Evolutionary conservation across 257 asterid species (phyloP).

Genomic region (Fraxinus quadrangulata): DNA sequence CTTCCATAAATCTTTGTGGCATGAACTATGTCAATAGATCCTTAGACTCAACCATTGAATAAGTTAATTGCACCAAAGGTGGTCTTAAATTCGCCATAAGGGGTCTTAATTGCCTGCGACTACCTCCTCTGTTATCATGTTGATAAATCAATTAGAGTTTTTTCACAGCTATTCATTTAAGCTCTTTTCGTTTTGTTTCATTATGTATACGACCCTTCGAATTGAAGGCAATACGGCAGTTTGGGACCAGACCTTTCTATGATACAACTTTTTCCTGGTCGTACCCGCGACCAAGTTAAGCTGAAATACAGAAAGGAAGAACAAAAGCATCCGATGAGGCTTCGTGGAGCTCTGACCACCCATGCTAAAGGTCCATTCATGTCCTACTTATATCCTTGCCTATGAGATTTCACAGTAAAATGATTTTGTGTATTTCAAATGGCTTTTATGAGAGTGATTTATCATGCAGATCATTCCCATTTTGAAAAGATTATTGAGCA

Average conservation of each 20-base stretch:
- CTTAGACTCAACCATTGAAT: neutral
- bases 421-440: neutral
- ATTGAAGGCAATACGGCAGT: constrained; percentile 68
- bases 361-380: constrained; percentile 56
- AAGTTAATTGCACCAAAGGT: neutral
- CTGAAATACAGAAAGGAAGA: constrained; percentile 86
- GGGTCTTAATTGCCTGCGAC: neutral
- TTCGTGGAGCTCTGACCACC: constrained; percentile 71
- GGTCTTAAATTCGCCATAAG: constrained; percentile 3
- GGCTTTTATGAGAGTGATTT: constrained; percentile 14
- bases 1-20: neutral
- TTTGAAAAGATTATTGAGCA: constrained; percentile 54
- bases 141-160: neutral
- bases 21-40: neutral
- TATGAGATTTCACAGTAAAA: neutral
- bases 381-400: neutral
- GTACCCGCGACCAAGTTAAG: constrained; percentile 65
- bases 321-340: constrained; percentile 66
- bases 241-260: constrained; percentile 87
- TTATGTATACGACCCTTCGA: constrained; percentile 1
- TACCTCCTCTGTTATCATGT: neutral
- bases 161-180: constrained; percentile 5
- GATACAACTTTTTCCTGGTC: constrained; percentile 84
- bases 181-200: constrained; percentile 4
- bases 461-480: constrained; percentile 65